Evolutionary conservation across 2,329 filamentous ascomycete species (phyloP).

Genomic region (Colletotrichum lentis): DNA sequence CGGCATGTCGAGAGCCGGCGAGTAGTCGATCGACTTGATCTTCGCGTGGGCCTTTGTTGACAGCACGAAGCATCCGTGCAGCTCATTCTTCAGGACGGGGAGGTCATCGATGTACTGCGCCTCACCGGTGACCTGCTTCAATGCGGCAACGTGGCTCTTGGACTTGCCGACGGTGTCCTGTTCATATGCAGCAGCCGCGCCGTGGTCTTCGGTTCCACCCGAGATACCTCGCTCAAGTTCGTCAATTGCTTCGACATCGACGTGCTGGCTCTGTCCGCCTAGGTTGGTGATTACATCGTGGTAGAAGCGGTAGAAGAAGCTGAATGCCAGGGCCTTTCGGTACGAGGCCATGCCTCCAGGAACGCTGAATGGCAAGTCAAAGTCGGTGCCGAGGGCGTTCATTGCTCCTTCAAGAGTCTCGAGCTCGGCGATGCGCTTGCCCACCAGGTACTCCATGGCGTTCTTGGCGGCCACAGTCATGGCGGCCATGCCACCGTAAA

Average conservation of each 20-base stretch:
- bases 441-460: conserved; percentile 76
- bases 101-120: conserved; percentile 98
- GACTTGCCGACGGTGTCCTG: conserved; percentile 85
- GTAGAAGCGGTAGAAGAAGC: conserved; percentile 98
- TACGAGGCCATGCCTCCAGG: conserved; percentile 98
- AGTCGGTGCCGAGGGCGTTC: conserved; percentile 88
- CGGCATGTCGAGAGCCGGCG: conserved; percentile 79
- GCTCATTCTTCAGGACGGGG: conserved; percentile 83
- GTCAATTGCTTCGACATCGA: conserved; percentile 77
- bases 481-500: conserved; percentile 95
- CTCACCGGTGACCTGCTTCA: conserved; percentile 94
- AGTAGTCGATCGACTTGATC: conserved; percentile 78
- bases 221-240: conserved; percentile 90
- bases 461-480: conserved; percentile 87
- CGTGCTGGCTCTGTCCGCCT: conserved; percentile 53
- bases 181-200: conserved; percentile 78
- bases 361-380: conserved; percentile 87
- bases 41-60: conserved; percentile 90
- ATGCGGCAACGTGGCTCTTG: conserved; percentile 85
- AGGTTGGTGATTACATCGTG: conserved; percentile 80
- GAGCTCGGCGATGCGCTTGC: conserved; percentile 81
- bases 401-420: conserved; percentile 89
- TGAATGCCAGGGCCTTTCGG: conserved; percentile 85
- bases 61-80: conserved; percentile 86
- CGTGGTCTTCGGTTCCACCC: conserved; percentile 78